phyloP scores from a whole-genome alignment of 2,329 filamentous ascomycete genomes.

The Cordyceps militaris region DNA sequence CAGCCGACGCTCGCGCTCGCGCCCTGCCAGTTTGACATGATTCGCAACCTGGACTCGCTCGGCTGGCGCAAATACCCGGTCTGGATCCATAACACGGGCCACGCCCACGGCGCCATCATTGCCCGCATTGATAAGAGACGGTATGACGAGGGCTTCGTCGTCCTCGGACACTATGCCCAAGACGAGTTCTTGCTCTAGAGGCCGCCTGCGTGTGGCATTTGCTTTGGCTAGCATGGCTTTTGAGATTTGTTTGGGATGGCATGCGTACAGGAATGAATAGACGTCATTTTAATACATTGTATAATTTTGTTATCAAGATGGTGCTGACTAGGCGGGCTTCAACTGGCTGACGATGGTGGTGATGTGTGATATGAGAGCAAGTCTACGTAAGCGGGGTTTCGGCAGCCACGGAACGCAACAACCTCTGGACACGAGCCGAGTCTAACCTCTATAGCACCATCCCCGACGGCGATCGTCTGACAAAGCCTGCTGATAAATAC shows the following conservation, averaged over 20 bases:
- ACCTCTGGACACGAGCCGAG: too few species aligned
- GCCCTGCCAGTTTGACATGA: constrained; percentile 76
- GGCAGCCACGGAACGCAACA: too few species aligned
- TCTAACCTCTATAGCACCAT: too few species aligned
- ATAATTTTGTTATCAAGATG: too few species aligned
- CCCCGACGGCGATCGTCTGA: too few species aligned
- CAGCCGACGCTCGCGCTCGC: constrained; percentile 72
- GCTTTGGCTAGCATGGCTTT: background rate
- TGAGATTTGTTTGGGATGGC: background rate
- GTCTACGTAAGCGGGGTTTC: too few species aligned
- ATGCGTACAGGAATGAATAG: too few species aligned
- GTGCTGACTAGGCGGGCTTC: too few species aligned
- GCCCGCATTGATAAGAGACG: constrained; percentile 59
- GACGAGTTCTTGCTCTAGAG: constrained; percentile 53
- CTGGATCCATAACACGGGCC: constrained; percentile 68
- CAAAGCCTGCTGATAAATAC: too few species aligned
- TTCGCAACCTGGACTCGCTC: constrained; percentile 63
- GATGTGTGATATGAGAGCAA: too few species aligned
- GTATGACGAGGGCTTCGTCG: constrained; percentile 70
- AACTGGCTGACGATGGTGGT: too few species aligned
- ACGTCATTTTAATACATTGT: too few species aligned
- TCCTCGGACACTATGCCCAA: constrained; percentile 74
- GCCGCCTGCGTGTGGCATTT: background rate
- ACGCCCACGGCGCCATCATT: constrained; percentile 87
- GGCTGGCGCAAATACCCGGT: constrained; percentile 61